Evolutionary conservation across 2,329 filamentous ascomycete genomes (phyloP).

Genomic region (Penicillium sp.): DNA sequence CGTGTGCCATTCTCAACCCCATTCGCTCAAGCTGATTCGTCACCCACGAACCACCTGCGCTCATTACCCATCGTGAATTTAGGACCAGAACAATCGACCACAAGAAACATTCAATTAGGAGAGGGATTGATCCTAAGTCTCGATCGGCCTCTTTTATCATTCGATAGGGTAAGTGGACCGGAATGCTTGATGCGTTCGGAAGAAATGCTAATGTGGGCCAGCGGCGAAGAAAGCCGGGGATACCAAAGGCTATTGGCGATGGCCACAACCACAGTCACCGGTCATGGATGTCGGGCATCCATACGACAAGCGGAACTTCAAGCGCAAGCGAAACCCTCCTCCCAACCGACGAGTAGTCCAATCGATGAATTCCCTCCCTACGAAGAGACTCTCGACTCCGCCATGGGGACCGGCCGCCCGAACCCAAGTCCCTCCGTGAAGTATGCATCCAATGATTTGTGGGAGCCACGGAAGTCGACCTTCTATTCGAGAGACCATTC

Average conservation of each 20-base stretch:
- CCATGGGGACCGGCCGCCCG: conserved; percentile 26
- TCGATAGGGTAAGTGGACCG: not conserved
- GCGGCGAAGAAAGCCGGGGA: not conserved
- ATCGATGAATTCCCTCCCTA: conserved; percentile 48
- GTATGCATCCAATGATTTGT: conserved; percentile 52
- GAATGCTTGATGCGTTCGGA: not conserved
- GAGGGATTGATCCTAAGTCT: not conserved
- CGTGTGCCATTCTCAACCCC: conserved; percentile 24
- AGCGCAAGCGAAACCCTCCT: conserved; percentile 28
- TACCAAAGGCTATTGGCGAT: conserved; percentile 24
- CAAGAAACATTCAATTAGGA: not conserved
- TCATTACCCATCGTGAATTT: not conserved
- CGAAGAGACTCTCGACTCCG: conserved; percentile 36
- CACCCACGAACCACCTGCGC: conserved; percentile 21
- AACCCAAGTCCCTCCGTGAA: conserved; percentile 28
- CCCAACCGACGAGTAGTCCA: conserved; percentile 36
- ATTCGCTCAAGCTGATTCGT: conserved; percentile 34
- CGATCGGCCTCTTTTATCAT: not conserved
- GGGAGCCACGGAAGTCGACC: conserved; percentile 61
- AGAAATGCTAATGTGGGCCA: not conserved
- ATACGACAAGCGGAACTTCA: conserved; percentile 38
- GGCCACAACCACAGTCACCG: conserved; percentile 43
- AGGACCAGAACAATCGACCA: not conserved
- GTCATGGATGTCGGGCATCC: conserved; percentile 41
- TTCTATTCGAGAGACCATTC: conserved; percentile 47